These are phyloP conservation scores for Lomentospora prolificans DNA, from an alignment of 2,329 filamentous ascomycete species.

Conservation along the genomic window DNA sequence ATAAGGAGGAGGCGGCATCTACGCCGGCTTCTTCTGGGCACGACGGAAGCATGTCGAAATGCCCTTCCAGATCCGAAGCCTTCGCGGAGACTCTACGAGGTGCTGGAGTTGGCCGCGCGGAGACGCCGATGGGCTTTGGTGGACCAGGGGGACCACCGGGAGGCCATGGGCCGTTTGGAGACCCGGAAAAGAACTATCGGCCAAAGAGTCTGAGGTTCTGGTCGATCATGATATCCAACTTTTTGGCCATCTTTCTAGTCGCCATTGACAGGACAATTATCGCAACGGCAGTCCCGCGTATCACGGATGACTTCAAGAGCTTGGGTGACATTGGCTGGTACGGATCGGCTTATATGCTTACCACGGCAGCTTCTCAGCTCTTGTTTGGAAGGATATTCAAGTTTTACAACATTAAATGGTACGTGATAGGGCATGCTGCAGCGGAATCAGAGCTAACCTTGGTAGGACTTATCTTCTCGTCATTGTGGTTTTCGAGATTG, in stretches of 20 bases:
- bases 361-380: conserved; percentile 43
- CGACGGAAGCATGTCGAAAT: background rate
- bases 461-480: conserved; percentile 30
- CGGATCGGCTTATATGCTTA: conserved; percentile 49
- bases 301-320: conserved; percentile 41
- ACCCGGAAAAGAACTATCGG: conserved; percentile 32
- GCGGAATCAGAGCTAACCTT: conserved; percentile 4
- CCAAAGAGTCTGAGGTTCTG: conserved; percentile 45
- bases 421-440: conserved; percentile 13
- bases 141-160: background rate
- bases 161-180: conserved; percentile 2
- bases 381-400: conserved; percentile 41
- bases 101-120: background rate
- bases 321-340: conserved; percentile 53
- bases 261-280: conserved; percentile 46
- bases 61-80: background rate
- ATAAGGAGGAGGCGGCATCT: background rate
- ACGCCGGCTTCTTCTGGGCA: background rate
- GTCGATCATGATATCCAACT: conserved; percentile 43
- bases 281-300: conserved; percentile 40
- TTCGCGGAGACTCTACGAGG: background rate
- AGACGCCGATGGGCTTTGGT: background rate
- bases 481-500: conserved; percentile 43
- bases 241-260: conserved; percentile 46
- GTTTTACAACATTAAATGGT: conserved; percentile 38